Conservation (phyloP, 179 eudicot species). For the Pouteria campechiana region DNA sequence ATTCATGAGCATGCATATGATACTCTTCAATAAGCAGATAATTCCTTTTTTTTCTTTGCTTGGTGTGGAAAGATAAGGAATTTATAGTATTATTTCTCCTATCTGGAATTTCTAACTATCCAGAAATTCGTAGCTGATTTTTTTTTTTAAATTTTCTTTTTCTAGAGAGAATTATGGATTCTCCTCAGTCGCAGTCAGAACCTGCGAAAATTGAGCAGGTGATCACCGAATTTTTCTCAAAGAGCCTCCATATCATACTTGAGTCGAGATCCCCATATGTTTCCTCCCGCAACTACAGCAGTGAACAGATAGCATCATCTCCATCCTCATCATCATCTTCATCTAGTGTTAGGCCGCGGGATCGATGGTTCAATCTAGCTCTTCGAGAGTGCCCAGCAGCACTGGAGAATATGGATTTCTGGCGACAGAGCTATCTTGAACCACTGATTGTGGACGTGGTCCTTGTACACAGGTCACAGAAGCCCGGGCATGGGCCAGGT, state of each 20-base stretch:
- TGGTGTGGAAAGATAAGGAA: too few relatives aligned
- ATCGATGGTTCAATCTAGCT: constrained; percentile 83
- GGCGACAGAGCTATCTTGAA: constrained; percentile 78
- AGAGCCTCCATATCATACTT: constrained; percentile 77
- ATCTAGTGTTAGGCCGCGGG: constrained; percentile 62
- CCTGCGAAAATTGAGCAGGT: constrained; percentile 80
- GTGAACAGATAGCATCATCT: constrained; percentile 63
- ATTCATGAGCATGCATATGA: too few relatives aligned
- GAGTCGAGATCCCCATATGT: constrained; percentile 70
- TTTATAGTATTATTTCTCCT: too few relatives aligned
- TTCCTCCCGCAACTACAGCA: constrained; percentile 72
- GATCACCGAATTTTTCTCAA: constrained; percentile 72
- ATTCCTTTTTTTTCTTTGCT: too few relatives aligned
- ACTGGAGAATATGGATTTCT: constrained; percentile 76
- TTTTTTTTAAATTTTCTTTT: too few relatives aligned
- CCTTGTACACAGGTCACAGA: constrained; percentile 44
- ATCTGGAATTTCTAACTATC: too few relatives aligned
- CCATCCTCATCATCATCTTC: constrained; percentile 81
- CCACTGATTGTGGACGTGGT: constrained; percentile 87
- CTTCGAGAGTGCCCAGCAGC: constrained; percentile 86
- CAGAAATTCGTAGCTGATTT: too few relatives aligned
- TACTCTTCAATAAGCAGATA: too few relatives aligned
- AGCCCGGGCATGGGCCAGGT: constrained; percentile 32
- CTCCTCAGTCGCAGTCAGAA: constrained; percentile 57
- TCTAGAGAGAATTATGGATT: too few relatives aligned